Conservation (phyloP, 805 yeast species). For the Novakomyces olei region DNA sequence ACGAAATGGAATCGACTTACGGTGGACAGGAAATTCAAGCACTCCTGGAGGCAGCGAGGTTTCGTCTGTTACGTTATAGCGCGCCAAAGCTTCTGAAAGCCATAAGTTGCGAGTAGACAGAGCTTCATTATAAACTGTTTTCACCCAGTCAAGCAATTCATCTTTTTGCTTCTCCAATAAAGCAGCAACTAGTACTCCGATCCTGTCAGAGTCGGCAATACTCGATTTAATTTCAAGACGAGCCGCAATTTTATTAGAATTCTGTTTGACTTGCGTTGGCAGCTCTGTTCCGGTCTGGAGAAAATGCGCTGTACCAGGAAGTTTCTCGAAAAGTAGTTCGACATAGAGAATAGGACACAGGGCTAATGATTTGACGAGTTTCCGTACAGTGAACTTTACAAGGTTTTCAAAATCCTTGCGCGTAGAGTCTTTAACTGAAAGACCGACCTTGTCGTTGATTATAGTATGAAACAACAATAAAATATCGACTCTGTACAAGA, state of each 20-base stretch:
- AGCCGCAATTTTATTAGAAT: conserved; percentile 6
- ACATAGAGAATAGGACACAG: conserved; percentile 32
- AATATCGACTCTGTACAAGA: conserved; percentile 51
- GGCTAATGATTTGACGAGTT: conserved; percentile 26
- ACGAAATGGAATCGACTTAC: neutral
- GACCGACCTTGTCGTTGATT: conserved; percentile 25
- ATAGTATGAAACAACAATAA: conserved; percentile 34
- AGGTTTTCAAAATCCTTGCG: conserved; percentile 45
- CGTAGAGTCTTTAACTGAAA: conserved; percentile 22
- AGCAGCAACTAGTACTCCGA: conserved; percentile 29
- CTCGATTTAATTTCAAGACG: conserved; percentile 14
- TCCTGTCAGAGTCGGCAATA: conserved; percentile 22
- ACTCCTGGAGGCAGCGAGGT: conserved; percentile 4
- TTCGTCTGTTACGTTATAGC: neutral
- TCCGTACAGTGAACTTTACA: conserved; percentile 40
- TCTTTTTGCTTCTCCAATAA: conserved; percentile 25
- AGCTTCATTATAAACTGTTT: conserved; percentile 18
- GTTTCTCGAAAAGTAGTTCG: conserved; percentile 46
- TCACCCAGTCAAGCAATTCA: conserved; percentile 24
- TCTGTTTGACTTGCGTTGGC: conserved; percentile 11
- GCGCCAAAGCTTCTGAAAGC: conserved; percentile 1
- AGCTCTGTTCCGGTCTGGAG: conserved; percentile 39
- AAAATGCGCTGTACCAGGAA: conserved; percentile 27
- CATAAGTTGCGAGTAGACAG: conserved; percentile 13
- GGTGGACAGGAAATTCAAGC: conserved; percentile 9